A percentile compares a stretch with the other conserved stretches of the same genome.
These are phyloP conservation scores for Singerocomus inundabilis DNA, from an alignment of 1,284 basidiomycete species.

Conservation along the genomic window DNA sequence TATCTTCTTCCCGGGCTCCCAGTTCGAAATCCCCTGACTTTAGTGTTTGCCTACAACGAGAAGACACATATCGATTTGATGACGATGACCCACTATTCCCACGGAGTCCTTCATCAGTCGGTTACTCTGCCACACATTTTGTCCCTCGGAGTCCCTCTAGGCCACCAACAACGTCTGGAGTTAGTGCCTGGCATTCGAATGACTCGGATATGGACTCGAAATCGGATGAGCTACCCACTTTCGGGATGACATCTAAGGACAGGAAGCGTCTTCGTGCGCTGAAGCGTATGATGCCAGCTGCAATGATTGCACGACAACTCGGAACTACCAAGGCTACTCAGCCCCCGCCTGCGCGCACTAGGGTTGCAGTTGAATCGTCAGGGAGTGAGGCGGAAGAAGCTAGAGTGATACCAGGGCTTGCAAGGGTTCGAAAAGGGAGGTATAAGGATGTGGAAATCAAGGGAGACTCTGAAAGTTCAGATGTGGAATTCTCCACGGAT, in stretches of 20 bases:
- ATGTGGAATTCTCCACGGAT: slow-evolving; percentile 23
- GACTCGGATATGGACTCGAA: slow-evolving; percentile 20
- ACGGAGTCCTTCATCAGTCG: slow-evolving; percentile 5
- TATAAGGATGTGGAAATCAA: slow-evolving; percentile 36
- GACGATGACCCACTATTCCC: slow-evolving; percentile 3
- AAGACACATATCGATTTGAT: slow-evolving; percentile 14
- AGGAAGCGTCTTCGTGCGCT: slow-evolving; percentile 37
- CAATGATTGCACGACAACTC: slow-evolving; percentile 39
- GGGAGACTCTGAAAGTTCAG: slow-evolving; percentile 52
- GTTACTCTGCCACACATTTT: slow-evolving; percentile 4
- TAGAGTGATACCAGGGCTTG: slow-evolving; percentile 44
- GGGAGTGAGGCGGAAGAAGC: slow-evolving; percentile 36
- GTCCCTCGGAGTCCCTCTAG: slow-evolving; percentile 18
- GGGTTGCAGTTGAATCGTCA: slow-evolving; percentile 16
- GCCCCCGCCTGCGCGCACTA: slow-evolving; percentile 12
- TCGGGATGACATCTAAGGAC: slow-evolving; percentile 30
- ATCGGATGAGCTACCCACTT: slow-evolving; percentile 8
- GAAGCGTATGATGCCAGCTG: slow-evolving; percentile 43
- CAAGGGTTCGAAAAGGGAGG: slow-evolving; percentile 38
- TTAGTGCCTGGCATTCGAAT: slow-evolving; percentile 20
- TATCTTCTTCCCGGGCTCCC: slow-evolving; percentile 11
- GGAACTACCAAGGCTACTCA: slow-evolving; percentile 9
- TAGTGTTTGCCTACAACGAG: slow-evolving; percentile 14
- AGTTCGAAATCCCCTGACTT: slow-evolving; percentile 12
- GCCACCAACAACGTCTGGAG: slow-evolving; percentile 19